Evolutionary conservation across 352 stramenopile species (phyloP).

Genomic region (Aphanomyces invadans): DNA sequence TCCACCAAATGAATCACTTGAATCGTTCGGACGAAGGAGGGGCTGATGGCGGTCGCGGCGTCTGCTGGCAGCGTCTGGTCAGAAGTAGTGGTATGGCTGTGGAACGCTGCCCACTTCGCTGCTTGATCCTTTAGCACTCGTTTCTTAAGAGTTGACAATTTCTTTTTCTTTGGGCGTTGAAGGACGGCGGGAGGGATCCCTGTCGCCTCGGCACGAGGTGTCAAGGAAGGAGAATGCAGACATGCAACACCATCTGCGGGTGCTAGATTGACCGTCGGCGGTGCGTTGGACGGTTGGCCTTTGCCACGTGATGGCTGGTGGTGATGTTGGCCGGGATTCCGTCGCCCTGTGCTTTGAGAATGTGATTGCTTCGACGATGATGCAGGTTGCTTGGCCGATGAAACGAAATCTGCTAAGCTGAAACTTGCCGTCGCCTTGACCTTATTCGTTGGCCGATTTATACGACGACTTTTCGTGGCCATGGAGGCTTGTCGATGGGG

Average conservation of each 20-base stretch:
- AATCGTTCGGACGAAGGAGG: neutral
- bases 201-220: neutral
- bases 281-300: neutral
- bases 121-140: slow-evolving; percentile 23
- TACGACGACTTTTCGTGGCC: no score
- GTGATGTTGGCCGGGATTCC: neutral
- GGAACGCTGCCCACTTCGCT: slow-evolving; percentile 22
- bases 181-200: neutral
- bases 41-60: neutral
- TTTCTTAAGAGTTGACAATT: slow-evolving; percentile 26
- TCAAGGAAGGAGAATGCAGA: no score
- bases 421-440: neutral
- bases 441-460: neutral
- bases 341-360: neutral
- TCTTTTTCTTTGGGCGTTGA: slow-evolving; percentile 25
- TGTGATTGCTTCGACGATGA: neutral
- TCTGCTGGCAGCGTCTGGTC: neutral
- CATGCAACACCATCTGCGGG: no score
- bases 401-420: neutral
- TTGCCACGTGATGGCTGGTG: neutral
- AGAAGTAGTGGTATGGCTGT: neutral
- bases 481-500: neutral
- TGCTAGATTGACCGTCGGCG: neutral
- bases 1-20: slow-evolving; percentile 29
- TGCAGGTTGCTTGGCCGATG: neutral